Percentiles rank a stretch among this genome's conserved stretches.
These are phyloP conservation scores for Nasturtium officinale DNA, from an alignment of 345 rosid genomes.

Conservation along the genomic window DNA sequence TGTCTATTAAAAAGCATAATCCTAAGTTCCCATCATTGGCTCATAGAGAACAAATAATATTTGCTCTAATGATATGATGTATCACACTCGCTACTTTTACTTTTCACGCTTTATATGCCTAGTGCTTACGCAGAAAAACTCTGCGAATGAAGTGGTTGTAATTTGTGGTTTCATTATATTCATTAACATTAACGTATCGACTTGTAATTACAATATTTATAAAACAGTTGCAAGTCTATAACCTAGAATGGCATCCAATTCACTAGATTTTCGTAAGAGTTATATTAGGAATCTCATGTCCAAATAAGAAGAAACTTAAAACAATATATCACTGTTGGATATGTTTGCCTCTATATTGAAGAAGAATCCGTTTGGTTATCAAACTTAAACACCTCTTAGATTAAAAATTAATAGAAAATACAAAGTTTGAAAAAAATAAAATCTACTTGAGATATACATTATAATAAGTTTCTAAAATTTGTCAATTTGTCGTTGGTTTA, in stretches of 20 bases:
- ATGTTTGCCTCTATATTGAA: too few relatives aligned
- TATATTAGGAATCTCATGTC: background rate
- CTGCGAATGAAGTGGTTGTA: slow-evolving; percentile 16
- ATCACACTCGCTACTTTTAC: slow-evolving; percentile 32
- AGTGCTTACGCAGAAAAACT: slow-evolving; percentile 33
- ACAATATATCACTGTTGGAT: too few relatives aligned
- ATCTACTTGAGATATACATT: too few relatives aligned
- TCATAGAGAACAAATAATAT: slow-evolving; percentile 32
- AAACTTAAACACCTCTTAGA: too few relatives aligned
- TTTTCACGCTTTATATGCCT: slow-evolving; percentile 26
- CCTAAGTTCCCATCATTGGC: slow-evolving; percentile 44
- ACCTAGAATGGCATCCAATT: background rate
- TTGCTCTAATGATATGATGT: slow-evolving; percentile 39
- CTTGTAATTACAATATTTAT: background rate
- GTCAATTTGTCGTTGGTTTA: too few relatives aligned
- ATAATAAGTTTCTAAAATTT: too few relatives aligned
- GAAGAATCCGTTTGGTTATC: too few relatives aligned
- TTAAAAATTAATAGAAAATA: too few relatives aligned
- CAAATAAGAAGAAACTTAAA: background rate
- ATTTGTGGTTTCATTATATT: slow-evolving; percentile 6
- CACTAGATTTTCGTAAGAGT: background rate
- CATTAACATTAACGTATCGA: background rate
- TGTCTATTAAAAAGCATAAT: slow-evolving; percentile 35
- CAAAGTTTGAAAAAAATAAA: too few relatives aligned
- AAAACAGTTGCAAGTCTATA: slow-evolving; percentile 10